phyloP scores from a whole-genome alignment of 2,329 filamentous ascomycete genomes.

The Parafenestella ontariensis region DNA sequence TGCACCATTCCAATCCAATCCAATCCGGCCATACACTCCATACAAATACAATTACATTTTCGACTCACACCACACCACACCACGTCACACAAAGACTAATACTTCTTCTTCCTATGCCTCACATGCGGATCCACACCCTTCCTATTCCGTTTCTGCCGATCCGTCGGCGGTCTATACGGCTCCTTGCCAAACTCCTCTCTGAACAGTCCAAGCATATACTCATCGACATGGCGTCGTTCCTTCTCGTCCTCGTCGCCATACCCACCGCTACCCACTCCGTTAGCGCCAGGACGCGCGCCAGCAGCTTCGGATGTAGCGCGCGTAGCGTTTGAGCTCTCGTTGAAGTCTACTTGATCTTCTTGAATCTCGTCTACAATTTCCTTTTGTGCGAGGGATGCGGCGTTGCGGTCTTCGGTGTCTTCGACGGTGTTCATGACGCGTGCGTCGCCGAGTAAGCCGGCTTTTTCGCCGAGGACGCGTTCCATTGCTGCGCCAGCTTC shows the following conservation, averaged over 20 bases:
- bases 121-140: slow-evolving; percentile 45
- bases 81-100: no score
- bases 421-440: slow-evolving; percentile 87
- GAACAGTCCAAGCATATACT: slow-evolving; percentile 43
- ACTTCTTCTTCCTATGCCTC: slow-evolving; percentile 37
- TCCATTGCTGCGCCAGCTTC: slow-evolving; percentile 86
- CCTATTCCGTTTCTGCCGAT: slow-evolving; percentile 39
- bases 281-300: slow-evolving; percentile 8
- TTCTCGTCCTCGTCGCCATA: slow-evolving; percentile 22
- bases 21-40: no score
- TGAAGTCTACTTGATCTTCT: slow-evolving; percentile 54
- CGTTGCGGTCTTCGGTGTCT: slow-evolving; percentile 88
- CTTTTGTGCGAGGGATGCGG: slow-evolving; percentile 85
- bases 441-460: slow-evolving; percentile 63
- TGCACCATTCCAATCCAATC: no score
- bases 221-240: slow-evolving; percentile 41
- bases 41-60: no score
- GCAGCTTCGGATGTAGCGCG: slow-evolving; percentile 28
- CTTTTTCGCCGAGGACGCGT: slow-evolving; percentile 74
- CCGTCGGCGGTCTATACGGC: slow-evolving; percentile 40
- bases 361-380: slow-evolving; percentile 72
- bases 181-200: slow-evolving; percentile 44
- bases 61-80: no score
- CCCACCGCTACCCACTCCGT: slow-evolving; percentile 1
- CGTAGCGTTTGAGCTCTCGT: slow-evolving; percentile 39